phyloP scores from a whole-genome alignment of 148 eudicot species.

The Rhododendron ovatum region DNA sequence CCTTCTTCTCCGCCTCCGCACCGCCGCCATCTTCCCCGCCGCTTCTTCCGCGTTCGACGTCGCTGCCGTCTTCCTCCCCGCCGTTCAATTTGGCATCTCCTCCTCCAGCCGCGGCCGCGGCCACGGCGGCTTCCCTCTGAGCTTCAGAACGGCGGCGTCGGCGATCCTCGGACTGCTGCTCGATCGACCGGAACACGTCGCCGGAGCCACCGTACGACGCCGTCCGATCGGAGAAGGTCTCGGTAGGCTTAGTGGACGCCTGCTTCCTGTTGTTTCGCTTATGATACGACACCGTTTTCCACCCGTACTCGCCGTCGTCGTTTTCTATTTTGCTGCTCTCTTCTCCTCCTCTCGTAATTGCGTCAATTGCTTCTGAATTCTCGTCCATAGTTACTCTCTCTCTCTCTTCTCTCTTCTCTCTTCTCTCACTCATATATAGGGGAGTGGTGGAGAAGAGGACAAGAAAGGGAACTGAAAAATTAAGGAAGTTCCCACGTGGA shows the following conservation, averaged over 20 bases:
- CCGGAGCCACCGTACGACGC: neutral
- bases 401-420: neutral
- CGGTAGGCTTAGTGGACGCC: neutral
- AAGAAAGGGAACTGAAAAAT: neutral
- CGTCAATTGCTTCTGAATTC: neutral
- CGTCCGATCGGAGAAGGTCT: neutral
- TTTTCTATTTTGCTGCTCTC: constrained; percentile 2
- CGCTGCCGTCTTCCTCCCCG: neutral
- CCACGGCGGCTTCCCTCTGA: constrained; percentile 18
- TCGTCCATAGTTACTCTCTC: constrained; percentile 5
- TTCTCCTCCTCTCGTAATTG: constrained; percentile 8
- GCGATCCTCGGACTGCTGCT: constrained; percentile 37
- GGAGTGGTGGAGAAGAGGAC: neutral
- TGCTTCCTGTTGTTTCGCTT: constrained; percentile 6
- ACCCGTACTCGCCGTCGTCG: constrained; percentile 1
- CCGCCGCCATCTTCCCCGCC: constrained; percentile 11
- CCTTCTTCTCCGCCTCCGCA: constrained; percentile 21
- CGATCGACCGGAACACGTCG: constrained; percentile 24
- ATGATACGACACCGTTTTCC: constrained; percentile 12
- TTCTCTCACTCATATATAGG: neutral
- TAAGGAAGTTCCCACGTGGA: constrained; percentile 8
- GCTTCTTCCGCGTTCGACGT: neutral
- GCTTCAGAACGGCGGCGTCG: constrained; percentile 21
- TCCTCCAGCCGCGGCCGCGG: neutral
- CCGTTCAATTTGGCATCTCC: constrained; percentile 19